Conservation (phyloP, 202 grass and related monocot species). For the Zizania palustris region DNA sequence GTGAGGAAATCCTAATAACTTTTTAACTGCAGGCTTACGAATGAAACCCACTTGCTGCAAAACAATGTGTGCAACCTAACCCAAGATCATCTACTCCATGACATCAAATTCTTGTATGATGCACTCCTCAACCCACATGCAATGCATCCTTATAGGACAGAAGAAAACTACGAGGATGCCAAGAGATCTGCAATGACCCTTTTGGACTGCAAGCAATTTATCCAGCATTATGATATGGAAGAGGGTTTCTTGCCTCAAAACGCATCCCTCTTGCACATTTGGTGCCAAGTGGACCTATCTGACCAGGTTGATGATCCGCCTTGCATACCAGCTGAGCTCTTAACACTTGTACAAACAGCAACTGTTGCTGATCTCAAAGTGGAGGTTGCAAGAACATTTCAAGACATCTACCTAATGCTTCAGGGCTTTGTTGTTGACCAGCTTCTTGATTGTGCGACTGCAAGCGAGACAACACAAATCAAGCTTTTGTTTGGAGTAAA, state of each 20-base stretch:
- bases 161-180: slow-evolving; percentile 21
- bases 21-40: slow-evolving; percentile 38
- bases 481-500: slow-evolving; percentile 57
- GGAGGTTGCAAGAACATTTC: slow-evolving; percentile 49
- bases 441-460: slow-evolving; percentile 58
- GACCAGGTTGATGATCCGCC: slow-evolving; percentile 47
- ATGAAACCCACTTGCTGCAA: slow-evolving; percentile 13
- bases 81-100: slow-evolving; percentile 44
- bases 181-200: slow-evolving; percentile 42
- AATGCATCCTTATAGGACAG: slow-evolving; percentile 52
- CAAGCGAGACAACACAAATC: slow-evolving; percentile 50
- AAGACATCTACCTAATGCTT: slow-evolving; percentile 56
- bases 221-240: slow-evolving; percentile 62
- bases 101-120: slow-evolving; percentile 59
- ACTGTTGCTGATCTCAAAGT: slow-evolving; percentile 61
- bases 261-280: slow-evolving; percentile 43
- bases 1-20: slow-evolving; percentile 1
- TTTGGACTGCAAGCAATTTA: slow-evolving; percentile 70
- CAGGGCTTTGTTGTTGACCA: slow-evolving; percentile 50
- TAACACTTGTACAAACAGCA: slow-evolving; percentile 48
- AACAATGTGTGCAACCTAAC: slow-evolving; percentile 34
- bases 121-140: slow-evolving; percentile 48
- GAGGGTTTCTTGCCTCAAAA: slow-evolving; percentile 45
- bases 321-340: slow-evolving; percentile 50
- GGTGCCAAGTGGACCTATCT: slow-evolving; percentile 52